These are phyloP conservation scores for Myriangium duriaei DNA, from an alignment of 2,329 filamentous ascomycete species.

Conservation along the genomic window DNA sequence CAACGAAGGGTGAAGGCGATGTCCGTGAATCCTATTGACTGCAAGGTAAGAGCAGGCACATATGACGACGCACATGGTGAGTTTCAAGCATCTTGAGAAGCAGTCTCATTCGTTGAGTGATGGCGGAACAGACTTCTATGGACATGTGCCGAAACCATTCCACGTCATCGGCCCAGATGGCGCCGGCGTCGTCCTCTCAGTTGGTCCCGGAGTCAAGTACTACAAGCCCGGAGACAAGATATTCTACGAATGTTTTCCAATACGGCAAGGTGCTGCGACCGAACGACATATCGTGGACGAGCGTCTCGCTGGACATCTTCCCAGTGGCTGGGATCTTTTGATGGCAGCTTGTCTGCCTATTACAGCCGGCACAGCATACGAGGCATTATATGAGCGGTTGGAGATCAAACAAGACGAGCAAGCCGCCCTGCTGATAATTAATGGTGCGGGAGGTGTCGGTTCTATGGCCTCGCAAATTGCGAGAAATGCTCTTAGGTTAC, in stretches of 20 bases:
- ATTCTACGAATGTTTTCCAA: conserved; percentile 30
- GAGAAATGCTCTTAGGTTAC: conserved; percentile 26
- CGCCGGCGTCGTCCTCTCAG: conserved; percentile 26
- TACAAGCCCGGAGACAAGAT: conserved; percentile 34
- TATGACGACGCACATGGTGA: too few species aligned
- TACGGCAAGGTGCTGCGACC: conserved; percentile 30
- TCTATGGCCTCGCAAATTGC: conserved; percentile 34
- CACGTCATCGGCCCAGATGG: conserved; percentile 35
- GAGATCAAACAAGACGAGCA: conserved; percentile 27
- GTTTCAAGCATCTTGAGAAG: too few species aligned
- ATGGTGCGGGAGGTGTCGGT: conserved; percentile 35
- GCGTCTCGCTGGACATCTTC: conserved; percentile 28
- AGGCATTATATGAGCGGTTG: conserved; percentile 32
- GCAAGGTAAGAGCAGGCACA: conserved; percentile 22
- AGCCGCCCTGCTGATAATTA: conserved; percentile 33
- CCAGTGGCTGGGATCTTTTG: conserved; percentile 26
- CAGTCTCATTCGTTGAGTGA: conserved; percentile 18
- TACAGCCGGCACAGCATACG: conserved; percentile 28
- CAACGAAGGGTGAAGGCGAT: conserved; percentile 26
- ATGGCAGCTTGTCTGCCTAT: conserved; percentile 31
- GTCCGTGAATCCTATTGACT: conserved; percentile 30
- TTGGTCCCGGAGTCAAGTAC: conserved; percentile 20
- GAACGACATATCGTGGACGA: conserved; percentile 32
- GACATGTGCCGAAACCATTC: conserved; percentile 16
- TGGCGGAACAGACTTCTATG: conserved; percentile 27